Evolutionary conservation across 1,139 yeast species (phyloP), one percentile per base, ranked within the genome.

Genomic region (Scheffersomyces segobiensis): DNA sequence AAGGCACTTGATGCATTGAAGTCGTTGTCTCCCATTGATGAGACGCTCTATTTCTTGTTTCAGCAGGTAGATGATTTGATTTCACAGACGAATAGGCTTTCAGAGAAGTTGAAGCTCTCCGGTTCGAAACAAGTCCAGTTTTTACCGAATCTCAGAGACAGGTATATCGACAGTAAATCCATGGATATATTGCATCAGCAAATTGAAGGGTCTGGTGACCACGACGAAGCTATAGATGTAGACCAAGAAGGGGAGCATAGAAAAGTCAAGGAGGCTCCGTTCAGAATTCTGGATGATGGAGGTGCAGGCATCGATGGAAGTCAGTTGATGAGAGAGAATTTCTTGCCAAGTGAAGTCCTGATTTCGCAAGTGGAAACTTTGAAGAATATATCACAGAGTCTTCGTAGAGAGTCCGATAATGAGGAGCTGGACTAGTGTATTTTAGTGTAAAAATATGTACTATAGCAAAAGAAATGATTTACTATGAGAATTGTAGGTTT

Each of bases 1-100:
- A 74, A 72, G 20, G 67, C 76, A 0, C 67, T 74, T 24, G 70
- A 67, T 19, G 70, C 78, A 0, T 63, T 81, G 52, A 75, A 75
- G 52, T 68, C 77, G n/a, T 68, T 85, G 18, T 71, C 80, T 1
- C 89, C 90, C 3, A 66, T 87, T 24, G 80, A 80, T 59, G 89
- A 87, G 56, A 83, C 86, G 3, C 68, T 85, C 32, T 77, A 77
- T 63, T 86, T 77, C 63, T 62, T 82, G 50, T 65, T 80, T n/a
- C 67, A 69, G 48, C 83, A 83, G 59, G 77, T 78, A 32, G 75
- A 75, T 54, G 74, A 76, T 49, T 71, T 84, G 55, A 70, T 81
- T 0, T 67, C 70, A 1, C 83, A 81, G 60, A 74, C 80, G 0
- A 69, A 71, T 18, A 67, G 65, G 19, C 64, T 83, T 8, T 76